These are phyloP conservation scores for Botryotinia calthae DNA, from an alignment of 2,329 filamentous ascomycete species.

Conservation along the genomic window DNA sequence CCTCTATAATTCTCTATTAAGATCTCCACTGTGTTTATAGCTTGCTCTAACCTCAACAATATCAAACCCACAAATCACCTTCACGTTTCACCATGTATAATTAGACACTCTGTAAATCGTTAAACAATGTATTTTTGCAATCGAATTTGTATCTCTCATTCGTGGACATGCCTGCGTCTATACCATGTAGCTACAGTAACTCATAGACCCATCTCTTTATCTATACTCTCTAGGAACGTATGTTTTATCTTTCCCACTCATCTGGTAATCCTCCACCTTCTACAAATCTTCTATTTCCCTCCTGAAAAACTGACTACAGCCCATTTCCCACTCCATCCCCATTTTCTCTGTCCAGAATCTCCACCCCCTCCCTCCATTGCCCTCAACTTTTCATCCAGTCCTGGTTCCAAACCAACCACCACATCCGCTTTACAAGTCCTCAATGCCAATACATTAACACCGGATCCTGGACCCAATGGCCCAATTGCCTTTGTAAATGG, in stretches of 20 bases:
- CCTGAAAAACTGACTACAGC: slow-evolving; percentile 85
- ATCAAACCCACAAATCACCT: background rate
- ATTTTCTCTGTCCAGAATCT: slow-evolving; percentile 64
- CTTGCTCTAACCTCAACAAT: no score
- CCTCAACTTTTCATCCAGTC: slow-evolving; percentile 78
- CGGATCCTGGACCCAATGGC: slow-evolving; percentile 76
- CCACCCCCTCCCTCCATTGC: slow-evolving; percentile 67
- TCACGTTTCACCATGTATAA: background rate
- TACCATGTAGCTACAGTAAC: background rate
- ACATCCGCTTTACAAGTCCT: slow-evolving; percentile 97
- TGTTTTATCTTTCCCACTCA: background rate
- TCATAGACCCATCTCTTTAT: background rate
- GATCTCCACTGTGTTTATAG: no score
- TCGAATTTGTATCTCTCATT: background rate
- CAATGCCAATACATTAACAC: slow-evolving; percentile 79
- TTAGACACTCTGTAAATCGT: background rate
- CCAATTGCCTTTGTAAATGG: slow-evolving; percentile 83
- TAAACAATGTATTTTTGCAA: background rate
- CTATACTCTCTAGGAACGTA: background rate
- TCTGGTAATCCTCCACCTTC: background rate
- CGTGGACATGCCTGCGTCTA: background rate
- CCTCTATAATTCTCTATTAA: no score
- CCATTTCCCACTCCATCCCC: slow-evolving; percentile 97
- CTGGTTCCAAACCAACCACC: slow-evolving; percentile 79
- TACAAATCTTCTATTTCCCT: slow-evolving; percentile 50